phyloP scores from a whole-genome alignment of 768 basidiomycete genomes.

The Podaxis rugospora region DNA sequence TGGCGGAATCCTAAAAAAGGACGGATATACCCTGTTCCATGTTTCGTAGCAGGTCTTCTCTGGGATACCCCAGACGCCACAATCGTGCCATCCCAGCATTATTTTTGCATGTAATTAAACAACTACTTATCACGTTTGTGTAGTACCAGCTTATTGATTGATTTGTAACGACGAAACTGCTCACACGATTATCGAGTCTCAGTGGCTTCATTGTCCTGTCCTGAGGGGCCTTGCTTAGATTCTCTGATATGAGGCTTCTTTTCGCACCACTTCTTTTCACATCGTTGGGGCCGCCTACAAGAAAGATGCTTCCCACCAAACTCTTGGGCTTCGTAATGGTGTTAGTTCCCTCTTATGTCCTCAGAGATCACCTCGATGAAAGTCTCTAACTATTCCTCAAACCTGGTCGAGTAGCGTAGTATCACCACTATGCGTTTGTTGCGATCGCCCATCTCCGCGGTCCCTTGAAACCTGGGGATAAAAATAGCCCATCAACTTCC shows the following conservation, averaged over 20 bases:
- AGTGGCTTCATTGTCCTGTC: no score
- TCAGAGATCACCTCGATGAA: no score
- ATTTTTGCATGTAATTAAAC: not conserved
- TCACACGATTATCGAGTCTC: not conserved
- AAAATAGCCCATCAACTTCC: constrained; percentile 2
- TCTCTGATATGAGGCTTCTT: no score
- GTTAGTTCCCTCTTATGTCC: no score
- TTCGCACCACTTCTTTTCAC: no score
- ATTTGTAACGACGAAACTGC: not conserved
- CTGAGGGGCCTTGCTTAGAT: no score
- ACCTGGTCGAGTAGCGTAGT: no score
- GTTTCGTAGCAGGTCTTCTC: not conserved
- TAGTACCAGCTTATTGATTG: not conserved
- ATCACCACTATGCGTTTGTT: no score
- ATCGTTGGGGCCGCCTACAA: no score
- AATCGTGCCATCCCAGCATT: not conserved
- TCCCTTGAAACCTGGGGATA: not conserved
- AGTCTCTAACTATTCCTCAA: no score
- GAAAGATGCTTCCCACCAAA: no score
- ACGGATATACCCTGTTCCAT: not conserved
- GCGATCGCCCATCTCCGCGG: not conserved
- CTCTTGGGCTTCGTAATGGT: no score
- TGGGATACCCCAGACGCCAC: not conserved
- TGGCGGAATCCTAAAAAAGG: not conserved
- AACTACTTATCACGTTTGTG: not conserved